Evolutionary conservation across 352 stramenopile genomes (phyloP), one percentile per base, ranked within the genome.

Genomic region (Sclerospora graminicola): DNA sequence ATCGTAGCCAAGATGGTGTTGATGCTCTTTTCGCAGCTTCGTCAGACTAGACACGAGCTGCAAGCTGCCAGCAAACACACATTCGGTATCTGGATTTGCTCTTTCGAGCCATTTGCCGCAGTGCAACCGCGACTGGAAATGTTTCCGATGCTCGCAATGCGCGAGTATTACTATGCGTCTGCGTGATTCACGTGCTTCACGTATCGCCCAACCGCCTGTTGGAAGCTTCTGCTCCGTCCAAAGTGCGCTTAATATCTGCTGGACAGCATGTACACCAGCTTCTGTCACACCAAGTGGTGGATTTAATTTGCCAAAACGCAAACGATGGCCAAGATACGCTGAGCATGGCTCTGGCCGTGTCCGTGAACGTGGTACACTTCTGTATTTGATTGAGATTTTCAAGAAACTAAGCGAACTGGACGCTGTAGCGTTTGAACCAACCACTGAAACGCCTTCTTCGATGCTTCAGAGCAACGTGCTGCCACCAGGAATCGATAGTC

Each of bases 361-460:
- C n/a, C n/a, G 78, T 36, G 78, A 89, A 40, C 74, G 73, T 44
- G 78, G 78, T 5, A 86, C 84, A 43, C 63, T 92, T 23, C 47
- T 87, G 31, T 77, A 89, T 50, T 84, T 92, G 16, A 72, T 89
- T 44, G 72, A 76, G 5, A n/a, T n/a, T n/a, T n/a, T n/a, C n/a
- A n/a, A n/a, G n/a, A n/a, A n/a, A n/a, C n/a, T n/a, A n/a, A n/a
- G 70, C 39, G 71, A 89, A 47, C 73, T 85, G 49, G 77, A 89
- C 21, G 68, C 70, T 40, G 44, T 38, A 1, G 58, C 60, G 4
- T 69, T 86, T 26, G 73, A 84, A 38, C 69, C 60, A 9, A 63
- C 53, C 28, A 57, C 57, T 21, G 61, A 47, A 4, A 51, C 72
- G 30, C 45, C 40, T 16, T n/a, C n/a, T n/a, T 53, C 50, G 20